Evolutionary conservation across 306 rosid genomes (phyloP), one percentile per base, ranked within the genome.

Genomic region (Morella rubra): DNA sequence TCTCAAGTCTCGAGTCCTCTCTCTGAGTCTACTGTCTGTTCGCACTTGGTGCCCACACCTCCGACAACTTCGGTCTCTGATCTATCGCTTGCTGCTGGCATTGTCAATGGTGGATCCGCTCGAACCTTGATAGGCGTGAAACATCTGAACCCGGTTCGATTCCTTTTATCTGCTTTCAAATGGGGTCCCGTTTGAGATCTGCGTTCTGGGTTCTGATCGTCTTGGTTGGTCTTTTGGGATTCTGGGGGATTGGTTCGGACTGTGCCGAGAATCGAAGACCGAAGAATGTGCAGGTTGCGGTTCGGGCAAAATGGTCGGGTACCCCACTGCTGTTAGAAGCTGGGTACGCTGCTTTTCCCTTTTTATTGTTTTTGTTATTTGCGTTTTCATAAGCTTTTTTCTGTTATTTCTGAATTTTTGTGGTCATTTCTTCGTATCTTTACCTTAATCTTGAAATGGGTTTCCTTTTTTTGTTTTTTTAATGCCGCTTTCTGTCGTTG

Each of bases 291-390:
- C 92, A 95, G 70, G 83, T 88, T 19, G 77, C 97, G 32, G 90
- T 95, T 79, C 90, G 84, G 76, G 89, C 97, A 52, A 92, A 90
- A 73, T 95, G 99, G 99, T 65, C 91, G 4, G 97, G 93, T 20
- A 89, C 97, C 60, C 91, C 99, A 68, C 72, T 95, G 69, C 97
- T 95, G 40, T 72, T 95, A 18, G 99, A 95, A 89, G 99, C 99
- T 76, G 91, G 97, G 98, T 92, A 81, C 47, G 79, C 54, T 75
- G 58, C 72, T 41, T 13, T 46, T 56, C 37, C 3, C 8, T 68
- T 56, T 60, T 12, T 10, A 14, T 7, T 4, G 45, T 22, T n/a
- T 54, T 12, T 24, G 12, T 32, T 13, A 9, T 2, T 59, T 13
- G 53, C 0, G 1, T 46, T 40, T 65, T 40, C 22, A 4, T 68